phyloP scores from a whole-genome alignment of 2,329 filamentous ascomycete species.

The Xylariaceae sp. region DNA sequence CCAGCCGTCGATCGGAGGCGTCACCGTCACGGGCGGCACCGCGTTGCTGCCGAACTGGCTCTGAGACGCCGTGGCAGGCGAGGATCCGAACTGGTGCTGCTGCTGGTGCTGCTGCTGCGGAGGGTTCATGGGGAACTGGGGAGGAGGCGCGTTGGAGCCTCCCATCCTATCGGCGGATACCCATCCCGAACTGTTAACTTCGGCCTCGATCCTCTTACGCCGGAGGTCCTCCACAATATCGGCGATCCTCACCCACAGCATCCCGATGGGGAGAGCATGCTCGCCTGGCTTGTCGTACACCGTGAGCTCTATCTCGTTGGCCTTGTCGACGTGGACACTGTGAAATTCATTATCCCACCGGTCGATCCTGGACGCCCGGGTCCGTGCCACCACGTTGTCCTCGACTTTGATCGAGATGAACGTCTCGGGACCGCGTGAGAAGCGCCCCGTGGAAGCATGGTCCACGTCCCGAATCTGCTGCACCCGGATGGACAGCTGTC shows the following conservation, averaged over 20 bases:
- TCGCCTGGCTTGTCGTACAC: slow-evolving; percentile 95
- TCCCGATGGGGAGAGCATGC: slow-evolving; percentile 83
- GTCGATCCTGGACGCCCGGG: slow-evolving; percentile 77
- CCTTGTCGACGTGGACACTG: slow-evolving; percentile 92
- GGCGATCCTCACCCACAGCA: slow-evolving; percentile 94
- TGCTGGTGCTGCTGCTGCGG: too few relatives aligned
- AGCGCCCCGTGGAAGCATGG: slow-evolving; percentile 77
- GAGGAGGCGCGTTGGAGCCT: slow-evolving; percentile 37
- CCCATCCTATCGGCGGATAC: slow-evolving; percentile 95
- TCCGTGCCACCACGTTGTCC: slow-evolving; percentile 84
- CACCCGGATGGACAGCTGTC: slow-evolving; percentile 80
- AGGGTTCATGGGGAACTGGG: slow-evolving; percentile 56
- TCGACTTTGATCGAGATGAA: slow-evolving; percentile 97
- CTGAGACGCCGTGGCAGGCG: slow-evolving; percentile 38
- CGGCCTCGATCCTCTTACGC: slow-evolving; percentile 92
- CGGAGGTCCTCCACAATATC: slow-evolving; percentile 98
- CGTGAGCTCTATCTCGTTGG: slow-evolving; percentile 95
- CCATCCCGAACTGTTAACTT: slow-evolving; percentile 92
- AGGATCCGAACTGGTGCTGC: slow-evolving; percentile 39
- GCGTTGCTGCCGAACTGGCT: slow-evolving; percentile 31
- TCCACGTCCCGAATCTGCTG: slow-evolving; percentile 91
- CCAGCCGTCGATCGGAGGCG: slow-evolving; percentile 79
- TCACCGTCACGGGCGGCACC: slow-evolving; percentile 47
- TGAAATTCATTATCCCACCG: slow-evolving; percentile 89
- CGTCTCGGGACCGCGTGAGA: slow-evolving; percentile 87